Evolutionary conservation across 164 flowering plant genomes (phyloP).

Genomic region (Vitis amurensis): DNA sequence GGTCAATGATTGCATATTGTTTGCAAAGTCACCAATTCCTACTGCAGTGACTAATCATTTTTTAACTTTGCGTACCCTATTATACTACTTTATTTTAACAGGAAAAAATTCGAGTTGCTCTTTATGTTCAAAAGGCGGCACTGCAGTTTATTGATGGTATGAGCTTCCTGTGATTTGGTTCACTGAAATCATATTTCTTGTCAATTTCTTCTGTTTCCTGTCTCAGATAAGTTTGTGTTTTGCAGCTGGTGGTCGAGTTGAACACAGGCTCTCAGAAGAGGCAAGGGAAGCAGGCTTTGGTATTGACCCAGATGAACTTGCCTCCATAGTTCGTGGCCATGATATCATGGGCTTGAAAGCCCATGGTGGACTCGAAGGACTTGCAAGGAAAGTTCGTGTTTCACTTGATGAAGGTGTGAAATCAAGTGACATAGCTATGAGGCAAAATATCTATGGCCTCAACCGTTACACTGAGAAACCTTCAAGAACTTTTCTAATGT

Average conservation of each 20-base stretch:
- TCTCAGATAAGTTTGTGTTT: neutral
- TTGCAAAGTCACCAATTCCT: too few species aligned
- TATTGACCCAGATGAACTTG: slow-evolving; percentile 34
- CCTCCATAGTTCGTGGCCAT: slow-evolving; percentile 32
- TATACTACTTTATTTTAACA: neutral
- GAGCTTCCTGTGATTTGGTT: too few species aligned
- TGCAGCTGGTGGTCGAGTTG: slow-evolving; percentile 22
- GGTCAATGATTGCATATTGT: too few species aligned
- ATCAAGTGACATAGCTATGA: slow-evolving; percentile 10
- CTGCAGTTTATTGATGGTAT: slow-evolving; percentile 37
- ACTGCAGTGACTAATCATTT: too few species aligned
- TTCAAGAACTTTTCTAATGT: slow-evolving; percentile 23
- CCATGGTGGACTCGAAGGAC: slow-evolving; percentile 27
- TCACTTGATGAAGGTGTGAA: slow-evolving; percentile 26
- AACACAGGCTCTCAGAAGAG: slow-evolving; percentile 28
- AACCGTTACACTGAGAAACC: slow-evolving; percentile 38
- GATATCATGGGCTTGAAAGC: slow-evolving; percentile 22
- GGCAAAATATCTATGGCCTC: slow-evolving; percentile 31
- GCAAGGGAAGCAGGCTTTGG: slow-evolving; percentile 30
- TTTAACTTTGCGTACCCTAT: neutral
- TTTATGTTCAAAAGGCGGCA: slow-evolving; percentile 40
- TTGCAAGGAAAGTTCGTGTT: slow-evolving; percentile 26
- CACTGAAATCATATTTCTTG: neutral
- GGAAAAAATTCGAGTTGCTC: slow-evolving; percentile 40
- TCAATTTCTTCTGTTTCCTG: neutral